These are phyloP conservation scores for Ceriops decandra DNA, from an alignment of 345 rosid genomes.

Conservation along the genomic window DNA sequence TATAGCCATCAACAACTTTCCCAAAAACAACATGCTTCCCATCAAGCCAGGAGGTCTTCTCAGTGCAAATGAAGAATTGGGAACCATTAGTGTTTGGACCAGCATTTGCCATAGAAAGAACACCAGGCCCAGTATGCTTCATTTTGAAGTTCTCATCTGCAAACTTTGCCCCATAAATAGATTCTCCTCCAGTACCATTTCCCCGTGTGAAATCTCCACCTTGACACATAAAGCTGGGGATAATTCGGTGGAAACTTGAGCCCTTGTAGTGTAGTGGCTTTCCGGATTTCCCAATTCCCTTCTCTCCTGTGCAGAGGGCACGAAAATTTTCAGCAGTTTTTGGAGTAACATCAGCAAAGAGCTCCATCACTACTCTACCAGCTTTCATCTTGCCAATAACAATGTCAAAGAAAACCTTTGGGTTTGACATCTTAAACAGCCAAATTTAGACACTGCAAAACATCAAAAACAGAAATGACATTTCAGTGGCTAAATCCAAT, in stretches of 20 bases:
- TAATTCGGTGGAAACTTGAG: constrained; percentile 76
- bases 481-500: constrained; percentile 5
- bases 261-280: constrained; percentile 82
- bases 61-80: constrained; percentile 88
- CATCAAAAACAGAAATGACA: not conserved
- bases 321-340: constrained; percentile 79
- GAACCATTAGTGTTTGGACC: constrained; percentile 80
- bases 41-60: constrained; percentile 76
- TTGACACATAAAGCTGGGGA: constrained; percentile 91
- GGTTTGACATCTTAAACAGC: constrained; percentile 51
- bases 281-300: constrained; percentile 57
- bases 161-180: constrained; percentile 65
- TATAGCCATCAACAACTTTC: constrained; percentile 74
- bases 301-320: constrained; percentile 84
- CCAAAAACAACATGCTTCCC: constrained; percentile 91
- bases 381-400: constrained; percentile 64
- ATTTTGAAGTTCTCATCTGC: constrained; percentile 79
- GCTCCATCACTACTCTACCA: constrained; percentile 75
- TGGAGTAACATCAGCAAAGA: constrained; percentile 65
- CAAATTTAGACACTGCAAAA: constrained; percentile 18
- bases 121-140: constrained; percentile 69
- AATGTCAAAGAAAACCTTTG: constrained; percentile 80
- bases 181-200: constrained; percentile 91
- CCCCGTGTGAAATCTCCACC: constrained; percentile 93
- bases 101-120: constrained; percentile 82